Conservation (phyloP, 495 filamentous ascomycete species). For the Aspergillus steynii region DNA sequence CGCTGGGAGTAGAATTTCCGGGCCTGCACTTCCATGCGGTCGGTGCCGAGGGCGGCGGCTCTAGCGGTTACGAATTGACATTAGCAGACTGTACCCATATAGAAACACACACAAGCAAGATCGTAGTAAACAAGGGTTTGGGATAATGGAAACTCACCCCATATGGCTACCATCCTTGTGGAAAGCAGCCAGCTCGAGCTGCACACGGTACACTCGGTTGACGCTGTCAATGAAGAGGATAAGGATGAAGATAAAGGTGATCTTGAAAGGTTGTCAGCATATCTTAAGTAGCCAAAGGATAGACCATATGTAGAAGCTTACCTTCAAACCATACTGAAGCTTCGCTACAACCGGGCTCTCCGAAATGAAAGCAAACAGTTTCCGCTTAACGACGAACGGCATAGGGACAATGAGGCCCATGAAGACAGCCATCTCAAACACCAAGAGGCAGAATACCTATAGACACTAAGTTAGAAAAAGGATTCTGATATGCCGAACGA, state of each 20-base stretch:
- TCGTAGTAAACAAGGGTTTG: not conserved
- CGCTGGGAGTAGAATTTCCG: conserved; percentile 99
- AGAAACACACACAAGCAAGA: not conserved
- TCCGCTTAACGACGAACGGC: conserved; percentile 82
- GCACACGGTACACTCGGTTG: conserved; percentile 96
- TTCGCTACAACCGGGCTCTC: conserved; percentile 82
- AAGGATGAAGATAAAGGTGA: conserved; percentile 96
- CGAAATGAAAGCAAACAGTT: conserved; percentile 90
- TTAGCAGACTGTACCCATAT: conserved; percentile 15
- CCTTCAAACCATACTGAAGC: conserved; percentile 78
- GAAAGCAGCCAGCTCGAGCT: conserved; percentile 74
- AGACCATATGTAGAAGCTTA: conserved; percentile 26
- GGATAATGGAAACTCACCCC: conserved; percentile 33
- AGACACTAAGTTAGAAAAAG: conserved; percentile 9
- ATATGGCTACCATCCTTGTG: conserved; percentile 48
- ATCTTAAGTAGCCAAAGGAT: not conserved
- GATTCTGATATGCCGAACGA: not conserved
- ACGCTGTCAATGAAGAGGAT: conserved; percentile 98
- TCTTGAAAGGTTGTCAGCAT: conserved; percentile 51
- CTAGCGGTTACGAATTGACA: conserved; percentile 38
- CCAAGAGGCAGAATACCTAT: conserved; percentile 90
- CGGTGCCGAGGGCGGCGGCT: conserved; percentile 74
- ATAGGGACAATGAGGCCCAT: conserved; percentile 88
- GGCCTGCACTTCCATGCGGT: conserved; percentile 96
- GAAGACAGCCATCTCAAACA: conserved; percentile 93